phyloP scores from a whole-genome alignment of 352 stramenopile genomes.

The Blastocystis sp. region DNA sequence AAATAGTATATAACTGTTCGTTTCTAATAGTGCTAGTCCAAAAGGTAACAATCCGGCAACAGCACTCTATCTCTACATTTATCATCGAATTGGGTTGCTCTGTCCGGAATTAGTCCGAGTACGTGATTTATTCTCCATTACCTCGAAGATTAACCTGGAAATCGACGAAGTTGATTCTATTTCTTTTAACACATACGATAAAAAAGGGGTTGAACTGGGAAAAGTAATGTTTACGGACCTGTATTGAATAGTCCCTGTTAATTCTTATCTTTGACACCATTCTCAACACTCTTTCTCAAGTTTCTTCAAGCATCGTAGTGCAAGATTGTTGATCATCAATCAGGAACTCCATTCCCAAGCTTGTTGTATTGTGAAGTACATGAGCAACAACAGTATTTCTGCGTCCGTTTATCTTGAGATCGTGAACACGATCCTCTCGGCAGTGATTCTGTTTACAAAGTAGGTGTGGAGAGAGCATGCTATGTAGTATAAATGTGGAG shows the following conservation, averaged over 20 bases:
- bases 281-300: not conserved
- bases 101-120: constrained; percentile 44
- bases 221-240: not conserved
- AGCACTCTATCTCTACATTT: constrained; percentile 13
- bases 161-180: constrained; percentile 36
- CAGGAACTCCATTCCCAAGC: constrained; percentile 19
- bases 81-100: constrained; percentile 13
- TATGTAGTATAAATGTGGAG: not conserved
- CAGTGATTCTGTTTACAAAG: not conserved
- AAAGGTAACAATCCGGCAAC: not conserved
- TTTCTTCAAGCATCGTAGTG: not conserved
- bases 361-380: not conserved
- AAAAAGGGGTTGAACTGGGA: not conserved
- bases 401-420: constrained; percentile 19
- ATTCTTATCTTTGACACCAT: constrained; percentile 18
- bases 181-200: constrained; percentile 7
- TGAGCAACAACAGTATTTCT: not conserved
- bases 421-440: not conserved
- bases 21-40: not conserved
- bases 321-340: not conserved
- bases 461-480: not conserved
- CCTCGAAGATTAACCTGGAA: not conserved
- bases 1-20: not conserved
- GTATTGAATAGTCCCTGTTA: not conserved
- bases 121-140: not conserved